Evolutionary conservation across 345 rosid species (phyloP).

Genomic region (Lagerstroemia speciosa): DNA sequence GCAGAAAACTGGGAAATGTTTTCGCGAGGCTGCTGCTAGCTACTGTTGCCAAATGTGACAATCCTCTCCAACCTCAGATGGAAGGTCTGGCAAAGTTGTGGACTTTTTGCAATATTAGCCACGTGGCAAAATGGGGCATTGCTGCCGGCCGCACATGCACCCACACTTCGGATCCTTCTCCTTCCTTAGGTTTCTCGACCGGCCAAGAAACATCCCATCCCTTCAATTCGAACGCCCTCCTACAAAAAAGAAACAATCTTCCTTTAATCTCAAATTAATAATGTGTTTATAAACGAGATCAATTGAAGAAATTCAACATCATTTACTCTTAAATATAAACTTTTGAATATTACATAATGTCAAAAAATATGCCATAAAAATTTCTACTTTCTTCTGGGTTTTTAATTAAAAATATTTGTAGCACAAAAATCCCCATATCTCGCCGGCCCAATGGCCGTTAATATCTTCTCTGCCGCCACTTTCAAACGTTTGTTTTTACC

Average conservation of each 20-base stretch:
- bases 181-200: neutral
- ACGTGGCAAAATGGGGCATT: constrained; percentile 11
- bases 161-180: no score
- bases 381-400: no score
- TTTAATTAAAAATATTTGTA: no score
- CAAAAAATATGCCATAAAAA: no score
- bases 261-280: no score
- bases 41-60: neutral
- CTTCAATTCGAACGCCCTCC: neutral
- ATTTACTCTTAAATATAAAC: no score
- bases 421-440: constrained; percentile 7
- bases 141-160: constrained; percentile 3
- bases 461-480: constrained; percentile 40
- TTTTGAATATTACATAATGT: no score
- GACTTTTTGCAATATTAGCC: neutral
- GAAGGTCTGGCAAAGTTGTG: neutral
- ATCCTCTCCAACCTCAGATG: neutral
- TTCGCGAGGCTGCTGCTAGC: neutral
- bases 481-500: constrained; percentile 33
- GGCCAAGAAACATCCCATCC: constrained; percentile 2
- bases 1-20: neutral
- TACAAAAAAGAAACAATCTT: no score
- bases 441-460: constrained; percentile 34
- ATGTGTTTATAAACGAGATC: no score
- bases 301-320: no score